Evolutionary conservation across 2,329 filamentous ascomycete genomes (phyloP), one percentile per base, ranked within the genome.

Genomic region (Alternaria sp.): DNA sequence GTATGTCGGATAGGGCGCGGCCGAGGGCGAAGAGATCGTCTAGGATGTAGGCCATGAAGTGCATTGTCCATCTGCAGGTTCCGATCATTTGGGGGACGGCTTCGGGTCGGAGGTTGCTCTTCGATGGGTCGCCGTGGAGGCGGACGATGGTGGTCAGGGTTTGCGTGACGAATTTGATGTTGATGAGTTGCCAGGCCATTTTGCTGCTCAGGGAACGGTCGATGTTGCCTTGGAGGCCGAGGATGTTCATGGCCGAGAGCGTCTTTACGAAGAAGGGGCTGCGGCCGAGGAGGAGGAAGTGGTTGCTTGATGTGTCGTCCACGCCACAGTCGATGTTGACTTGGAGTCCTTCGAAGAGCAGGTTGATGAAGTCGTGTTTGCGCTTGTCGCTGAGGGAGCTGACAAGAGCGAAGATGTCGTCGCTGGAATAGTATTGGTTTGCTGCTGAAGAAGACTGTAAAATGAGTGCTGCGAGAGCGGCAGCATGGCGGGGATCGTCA

Each of bases 291-390:
- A 79, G 56, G 70, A 80, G 68, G 71, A 80, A 68, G 36, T 79
- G 71, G 28, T 78, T 76, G 49, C 69, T 71, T 66, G 63, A 95
- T 90, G 69, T 91, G 2, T 88, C 83, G 63, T 97, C 92, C 52
- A 92, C 87, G 0, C 93, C 91, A 74, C 94, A 96, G 80, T 98
- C 95, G 51, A 94, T 88, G 53, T 90, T 88, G 2, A 80, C 72
- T 47, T 73, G 72, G 5, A 81, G 68, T 2, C 72, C 74, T 30
- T 85, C 86, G 61, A 87, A 86, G n/a, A 88, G 86, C 23, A 91
- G 86, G 10, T 90, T 88, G 30, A 95, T 81, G 36, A 96, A 84
- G 11, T 76, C 67, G 19, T 69, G 62, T 58, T 72, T 76, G 45
- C 74, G 69, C 23, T 73, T 73, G 23, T 71, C 69, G 13, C 70